These are phyloP conservation scores for Aspergillus homomorphus DNA, from an alignment of 495 filamentous ascomycete species.

Conservation along the genomic window DNA sequence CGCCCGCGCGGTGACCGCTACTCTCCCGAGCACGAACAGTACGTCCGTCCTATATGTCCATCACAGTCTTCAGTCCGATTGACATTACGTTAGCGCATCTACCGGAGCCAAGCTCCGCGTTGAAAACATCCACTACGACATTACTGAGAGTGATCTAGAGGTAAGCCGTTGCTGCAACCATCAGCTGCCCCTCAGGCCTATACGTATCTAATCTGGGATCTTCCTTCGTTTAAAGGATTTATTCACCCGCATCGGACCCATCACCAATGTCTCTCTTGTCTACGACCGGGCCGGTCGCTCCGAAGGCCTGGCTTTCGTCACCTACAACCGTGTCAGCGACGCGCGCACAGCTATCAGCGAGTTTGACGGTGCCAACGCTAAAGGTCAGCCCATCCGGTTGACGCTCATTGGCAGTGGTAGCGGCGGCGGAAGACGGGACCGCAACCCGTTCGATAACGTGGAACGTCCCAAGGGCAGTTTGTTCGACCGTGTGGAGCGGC, in stretches of 20 bases:
- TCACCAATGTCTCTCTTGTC: slow-evolving; percentile 65
- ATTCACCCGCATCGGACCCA: slow-evolving; percentile 72
- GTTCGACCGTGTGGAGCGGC: slow-evolving; percentile 68
- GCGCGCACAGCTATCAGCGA: slow-evolving; percentile 73
- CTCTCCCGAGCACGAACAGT: slow-evolving; percentile 53
- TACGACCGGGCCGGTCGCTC: slow-evolving; percentile 93
- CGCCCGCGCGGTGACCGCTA: slow-evolving; percentile 35
- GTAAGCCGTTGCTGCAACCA: slow-evolving; percentile 39
- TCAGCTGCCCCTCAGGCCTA: not conserved
- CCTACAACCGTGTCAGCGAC: slow-evolving; percentile 65
- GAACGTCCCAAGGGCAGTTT: slow-evolving; percentile 65
- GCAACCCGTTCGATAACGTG: slow-evolving; percentile 53
- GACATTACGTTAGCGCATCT: slow-evolving; percentile 29
- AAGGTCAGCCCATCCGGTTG: slow-evolving; percentile 86
- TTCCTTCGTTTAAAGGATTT: slow-evolving; percentile 57
- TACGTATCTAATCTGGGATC: not conserved
- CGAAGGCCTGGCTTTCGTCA: slow-evolving; percentile 81
- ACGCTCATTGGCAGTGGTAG: slow-evolving; percentile 58
- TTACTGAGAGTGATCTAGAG: slow-evolving; percentile 80
- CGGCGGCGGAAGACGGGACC: slow-evolving; percentile 48
- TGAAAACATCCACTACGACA: slow-evolving; percentile 91
- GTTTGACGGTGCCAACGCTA: slow-evolving; percentile 88
- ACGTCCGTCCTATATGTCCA: slow-evolving; percentile 32
- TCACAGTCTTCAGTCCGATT: slow-evolving; percentile 6
- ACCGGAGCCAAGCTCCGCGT: slow-evolving; percentile 72